phyloP scores from a whole-genome alignment of 228 moss, liverwort and hornwort genomes.

The Sphagnum magellanicum region DNA sequence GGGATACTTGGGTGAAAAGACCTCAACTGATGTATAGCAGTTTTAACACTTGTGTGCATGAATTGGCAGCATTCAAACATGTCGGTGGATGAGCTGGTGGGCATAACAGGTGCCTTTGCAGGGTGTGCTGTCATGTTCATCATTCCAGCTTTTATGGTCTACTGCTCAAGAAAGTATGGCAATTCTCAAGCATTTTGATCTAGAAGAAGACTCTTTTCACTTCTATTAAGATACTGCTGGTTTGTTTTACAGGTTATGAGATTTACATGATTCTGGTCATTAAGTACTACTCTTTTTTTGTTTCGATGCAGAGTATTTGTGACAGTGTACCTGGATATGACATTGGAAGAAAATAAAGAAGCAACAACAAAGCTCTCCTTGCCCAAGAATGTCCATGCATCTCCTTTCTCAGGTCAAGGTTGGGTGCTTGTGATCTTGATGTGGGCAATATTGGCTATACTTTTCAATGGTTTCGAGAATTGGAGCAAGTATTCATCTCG shows the following conservation, averaged over 20 bases:
- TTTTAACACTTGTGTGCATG: background rate
- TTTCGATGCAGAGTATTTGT: constrained; percentile 33
- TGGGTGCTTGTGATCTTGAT: constrained; percentile 65
- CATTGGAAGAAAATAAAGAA: constrained; percentile 14
- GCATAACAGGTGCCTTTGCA: constrained; percentile 85
- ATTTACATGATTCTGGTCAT: background rate
- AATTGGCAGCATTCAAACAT: constrained; percentile 64
- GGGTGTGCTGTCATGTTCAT: constrained; percentile 94
- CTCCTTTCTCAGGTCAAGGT: constrained; percentile 65
- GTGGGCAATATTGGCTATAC: constrained; percentile 67
- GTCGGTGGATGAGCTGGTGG: constrained; percentile 86
- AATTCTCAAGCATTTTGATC: background rate
- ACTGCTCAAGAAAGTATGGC: constrained; percentile 41
- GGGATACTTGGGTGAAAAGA: too few relatives aligned
- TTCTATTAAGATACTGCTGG: background rate
- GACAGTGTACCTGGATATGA: constrained; percentile 17
- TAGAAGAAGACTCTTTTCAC: background rate
- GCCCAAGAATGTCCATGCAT: constrained; percentile 54
- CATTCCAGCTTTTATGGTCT: constrained; percentile 79
- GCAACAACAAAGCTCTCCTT: constrained; percentile 14
- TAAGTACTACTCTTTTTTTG: background rate
- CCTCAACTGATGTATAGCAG: too few relatives aligned
- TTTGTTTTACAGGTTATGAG: background rate
- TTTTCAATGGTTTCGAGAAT: constrained; percentile 69
- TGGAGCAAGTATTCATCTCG: too few relatives aligned